Conservation (phyloP, 1,139 yeast genomes). For the Meyerozyma elateridarum region DNA sequence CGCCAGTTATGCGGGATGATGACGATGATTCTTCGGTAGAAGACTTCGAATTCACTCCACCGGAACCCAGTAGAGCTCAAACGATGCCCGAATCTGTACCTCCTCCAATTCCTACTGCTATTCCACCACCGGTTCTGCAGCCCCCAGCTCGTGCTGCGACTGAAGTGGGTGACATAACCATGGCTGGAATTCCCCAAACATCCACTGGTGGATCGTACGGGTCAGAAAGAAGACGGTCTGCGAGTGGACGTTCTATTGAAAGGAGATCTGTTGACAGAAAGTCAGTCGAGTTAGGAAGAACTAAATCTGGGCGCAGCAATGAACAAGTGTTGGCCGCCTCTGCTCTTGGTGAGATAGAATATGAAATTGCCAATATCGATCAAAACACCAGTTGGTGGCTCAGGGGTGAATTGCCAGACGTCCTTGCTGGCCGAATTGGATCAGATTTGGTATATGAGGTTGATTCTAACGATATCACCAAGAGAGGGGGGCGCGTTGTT, state of each 20-base stretch:
- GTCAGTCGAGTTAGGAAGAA: slow-evolving; percentile 16
- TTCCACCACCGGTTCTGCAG: slow-evolving; percentile 10
- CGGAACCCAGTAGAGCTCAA: slow-evolving; percentile 9
- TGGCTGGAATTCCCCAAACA: slow-evolving; percentile 6
- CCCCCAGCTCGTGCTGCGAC: slow-evolving; percentile 7
- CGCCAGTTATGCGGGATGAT: neutral
- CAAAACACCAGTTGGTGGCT: slow-evolving; percentile 61
- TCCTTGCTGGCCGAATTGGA: slow-evolving; percentile 39
- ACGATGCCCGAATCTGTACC: slow-evolving; percentile 10
- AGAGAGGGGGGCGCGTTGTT: slow-evolving; percentile 53
- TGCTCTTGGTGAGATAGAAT: slow-evolving; percentile 22
- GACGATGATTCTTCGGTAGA: slow-evolving; percentile 1
- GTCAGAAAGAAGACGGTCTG: slow-evolving; percentile 14
- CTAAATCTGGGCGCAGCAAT: slow-evolving; percentile 17
- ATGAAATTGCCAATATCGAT: slow-evolving; percentile 30
- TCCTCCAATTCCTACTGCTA: slow-evolving; percentile 12
- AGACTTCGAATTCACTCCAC: slow-evolving; percentile 8
- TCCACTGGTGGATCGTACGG: slow-evolving; percentile 25
- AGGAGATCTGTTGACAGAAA: slow-evolving; percentile 16
- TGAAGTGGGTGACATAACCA: slow-evolving; percentile 2
- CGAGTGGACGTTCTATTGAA: no score
- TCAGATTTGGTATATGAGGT: slow-evolving; percentile 58
- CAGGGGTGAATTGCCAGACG: slow-evolving; percentile 54
- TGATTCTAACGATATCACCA: slow-evolving; percentile 51
- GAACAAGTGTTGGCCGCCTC: slow-evolving; percentile 30